Conservation (phyloP, 805 yeast genomes). For the Saturnispora sekii region DNA sequence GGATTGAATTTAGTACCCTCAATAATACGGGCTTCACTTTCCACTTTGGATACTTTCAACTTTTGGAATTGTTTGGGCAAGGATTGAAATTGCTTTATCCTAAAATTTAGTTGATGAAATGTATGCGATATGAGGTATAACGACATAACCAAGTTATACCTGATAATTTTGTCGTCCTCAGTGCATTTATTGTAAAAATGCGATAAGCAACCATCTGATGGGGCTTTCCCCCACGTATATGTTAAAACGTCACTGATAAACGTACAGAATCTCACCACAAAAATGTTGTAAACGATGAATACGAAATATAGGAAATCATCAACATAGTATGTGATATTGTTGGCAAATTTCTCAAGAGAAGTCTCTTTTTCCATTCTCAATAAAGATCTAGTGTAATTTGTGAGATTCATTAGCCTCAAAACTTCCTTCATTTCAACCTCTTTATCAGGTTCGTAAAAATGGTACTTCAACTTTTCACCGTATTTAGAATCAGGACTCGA, state of each 20-base stretch:
- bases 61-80: conserved; percentile 72
- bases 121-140: conserved; percentile 23
- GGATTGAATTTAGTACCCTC: conserved; percentile 30
- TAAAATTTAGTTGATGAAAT: conserved; percentile 68
- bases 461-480: conserved; percentile 22
- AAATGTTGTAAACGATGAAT: conserved; percentile 3
- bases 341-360: not conserved
- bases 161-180: not conserved
- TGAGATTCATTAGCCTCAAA: conserved; percentile 24
- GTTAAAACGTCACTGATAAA: conserved; percentile 9
- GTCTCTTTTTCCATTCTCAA: conserved; percentile 8
- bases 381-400: conserved; percentile 20
- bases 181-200: not conserved
- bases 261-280: conserved; percentile 11
- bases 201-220: conserved; percentile 4
- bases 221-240: conserved; percentile 10
- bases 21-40: conserved; percentile 32
- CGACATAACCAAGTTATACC: conserved; percentile 3
- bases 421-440: conserved; percentile 19
- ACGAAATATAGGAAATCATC: conserved; percentile 3
- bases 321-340: not conserved
- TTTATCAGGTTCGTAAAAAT: conserved; percentile 9
- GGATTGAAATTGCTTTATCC: conserved; percentile 65
- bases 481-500: conserved; percentile 17
- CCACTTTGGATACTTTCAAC: conserved; percentile 29